Evolutionary conservation across 179 eudicot species (phyloP), one percentile per base, ranked within the genome.

Genomic region (Camellia oleifera): DNA sequence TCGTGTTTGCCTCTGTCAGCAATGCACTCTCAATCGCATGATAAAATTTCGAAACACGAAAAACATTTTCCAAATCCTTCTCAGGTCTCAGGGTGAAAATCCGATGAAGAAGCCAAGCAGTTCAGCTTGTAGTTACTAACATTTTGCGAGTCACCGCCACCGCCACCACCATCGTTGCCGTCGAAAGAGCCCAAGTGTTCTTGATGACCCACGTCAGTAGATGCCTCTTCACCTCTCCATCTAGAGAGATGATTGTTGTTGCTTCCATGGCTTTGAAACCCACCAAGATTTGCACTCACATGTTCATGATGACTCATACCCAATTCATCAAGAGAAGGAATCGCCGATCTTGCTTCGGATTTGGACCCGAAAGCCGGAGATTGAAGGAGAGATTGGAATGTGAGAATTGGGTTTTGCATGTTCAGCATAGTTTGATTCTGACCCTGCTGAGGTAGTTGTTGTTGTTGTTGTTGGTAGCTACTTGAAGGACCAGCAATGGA

Each of bases 301-400:
- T 80, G 80, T 12, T 77, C 81, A 54, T 82, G 87, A 46, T 82
- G 87, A 46, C 60, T 65, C 26, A 80, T 44, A 15, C 82, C 82
- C 82, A 81, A 52, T 20, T 74, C 85, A 26, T 76, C 83, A 0
- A 81, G 61, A 40, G 80, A 60, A 76, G 77, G 77, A 10, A 60
- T 26, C 2, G 46, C 58, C 8, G 78, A 71, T 64, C 54, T 76
- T 75, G 44, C 75, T 20, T 65, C 66, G 58, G 79, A 48, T 8
- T 56, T 77, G 5, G 76, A 57, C 13, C 63, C 77, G 20, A 60
- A 66, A 48, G 72, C 0, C 1, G 15, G 48, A 53, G 79, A 62
- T 63, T 76, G 72, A 18, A 80, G 14, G 50, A 77, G 54, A 52
- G 77, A 15, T 20, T 84, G 87, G 17, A 77, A 76, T n/a, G 83